A percentile compares a stretch with the other conserved stretches of the same genome.
Conservation (phyloP, 306 rosid genomes). For the Abrus precatorius region DNA sequence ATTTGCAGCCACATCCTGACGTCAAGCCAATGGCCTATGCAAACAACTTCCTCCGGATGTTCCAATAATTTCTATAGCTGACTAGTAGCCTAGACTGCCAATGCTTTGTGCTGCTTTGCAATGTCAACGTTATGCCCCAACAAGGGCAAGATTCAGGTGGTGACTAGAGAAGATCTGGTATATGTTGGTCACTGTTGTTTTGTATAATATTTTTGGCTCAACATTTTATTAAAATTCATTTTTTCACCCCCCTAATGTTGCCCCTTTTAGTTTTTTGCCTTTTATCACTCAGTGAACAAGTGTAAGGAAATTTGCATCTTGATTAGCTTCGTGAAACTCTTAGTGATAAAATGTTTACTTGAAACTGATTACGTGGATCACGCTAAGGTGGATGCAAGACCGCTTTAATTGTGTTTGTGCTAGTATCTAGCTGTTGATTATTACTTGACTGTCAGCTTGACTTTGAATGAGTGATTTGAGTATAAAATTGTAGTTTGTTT, state of each 20-base stretch:
- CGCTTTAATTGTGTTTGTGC: not conserved
- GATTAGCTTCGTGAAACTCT: conserved; percentile 39
- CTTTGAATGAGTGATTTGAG: conserved; percentile 11
- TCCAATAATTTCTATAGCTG: conserved; percentile 57
- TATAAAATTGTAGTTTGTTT: conserved; percentile 1
- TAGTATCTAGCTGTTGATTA: not conserved
- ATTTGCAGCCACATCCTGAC: conserved; percentile 94
- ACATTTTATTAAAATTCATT: conserved; percentile 51
- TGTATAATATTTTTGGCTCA: conserved; percentile 52
- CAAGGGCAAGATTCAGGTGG: conserved; percentile 46
- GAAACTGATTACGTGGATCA: conserved; percentile 34
- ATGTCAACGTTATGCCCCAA: conserved; percentile 46
- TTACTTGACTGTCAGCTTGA: not conserved
- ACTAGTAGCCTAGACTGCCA: conserved; percentile 49
- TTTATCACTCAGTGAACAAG: conserved; percentile 39
- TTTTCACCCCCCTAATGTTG: conserved; percentile 37
- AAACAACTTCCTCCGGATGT: conserved; percentile 89
- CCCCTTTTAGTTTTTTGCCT: conserved; percentile 24
- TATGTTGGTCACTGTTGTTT: conserved; percentile 46
- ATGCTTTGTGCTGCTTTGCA: conserved; percentile 36
- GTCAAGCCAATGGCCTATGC: conserved; percentile 99
- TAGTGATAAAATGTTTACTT: conserved; percentile 36
- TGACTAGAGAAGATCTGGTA: conserved; percentile 43
- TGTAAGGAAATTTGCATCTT: conserved; percentile 48
- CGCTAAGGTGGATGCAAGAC: not conserved